Percentiles rank a stretch among this genome's conserved stretches.
These are phyloP conservation scores for Apostasia shenzhenica DNA, from an alignment of 106 monocot species.

Conservation along the genomic window DNA sequence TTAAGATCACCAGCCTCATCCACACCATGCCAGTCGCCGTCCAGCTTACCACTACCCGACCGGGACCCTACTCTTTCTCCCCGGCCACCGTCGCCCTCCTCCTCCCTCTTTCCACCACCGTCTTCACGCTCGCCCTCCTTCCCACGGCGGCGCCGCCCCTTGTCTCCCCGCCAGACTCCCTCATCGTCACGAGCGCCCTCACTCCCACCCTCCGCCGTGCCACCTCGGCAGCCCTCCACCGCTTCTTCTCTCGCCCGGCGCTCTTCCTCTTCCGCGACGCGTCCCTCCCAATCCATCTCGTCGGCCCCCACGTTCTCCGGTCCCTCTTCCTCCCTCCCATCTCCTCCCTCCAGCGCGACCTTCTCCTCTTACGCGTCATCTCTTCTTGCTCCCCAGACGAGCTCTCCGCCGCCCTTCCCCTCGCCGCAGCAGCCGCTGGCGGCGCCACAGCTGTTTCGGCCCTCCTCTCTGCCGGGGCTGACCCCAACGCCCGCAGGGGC, in stretches of 20 bases:
- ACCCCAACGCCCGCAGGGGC: neutral
- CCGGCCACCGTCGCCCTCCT: slow-evolving; percentile 9
- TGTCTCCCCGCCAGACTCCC: slow-evolving; percentile 12
- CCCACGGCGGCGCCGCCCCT: slow-evolving; percentile 8
- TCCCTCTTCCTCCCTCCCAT: neutral
- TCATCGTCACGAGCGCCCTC: slow-evolving; percentile 6
- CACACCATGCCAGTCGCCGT: slow-evolving; percentile 13
- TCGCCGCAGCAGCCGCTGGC: slow-evolving; percentile 10
- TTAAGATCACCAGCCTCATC: slow-evolving; percentile 7
- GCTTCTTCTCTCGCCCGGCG: slow-evolving; percentile 12
- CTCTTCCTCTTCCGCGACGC: slow-evolving; percentile 19
- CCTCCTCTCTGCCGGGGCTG: slow-evolving; percentile 25
- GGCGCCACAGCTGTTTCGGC: slow-evolving; percentile 6
- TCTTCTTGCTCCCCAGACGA: slow-evolving; percentile 11
- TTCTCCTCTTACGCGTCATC: slow-evolving; percentile 1
- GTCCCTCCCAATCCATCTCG: slow-evolving; percentile 9
- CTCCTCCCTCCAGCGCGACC: neutral
- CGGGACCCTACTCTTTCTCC: slow-evolving; percentile 3
- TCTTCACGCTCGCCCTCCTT: slow-evolving; percentile 12
- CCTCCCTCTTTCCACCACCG: slow-evolving; percentile 15
- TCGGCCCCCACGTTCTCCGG: slow-evolving; percentile 12
- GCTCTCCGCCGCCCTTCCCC: slow-evolving; percentile 14
- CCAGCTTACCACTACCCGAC: slow-evolving; percentile 1
- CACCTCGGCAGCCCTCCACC: neutral
- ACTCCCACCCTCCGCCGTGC: slow-evolving; percentile 8